A percentile compares a stretch with the other conserved stretches of the same genome.
Conservation (phyloP, 345 rosid species). For the Salix suchowensis region DNA sequence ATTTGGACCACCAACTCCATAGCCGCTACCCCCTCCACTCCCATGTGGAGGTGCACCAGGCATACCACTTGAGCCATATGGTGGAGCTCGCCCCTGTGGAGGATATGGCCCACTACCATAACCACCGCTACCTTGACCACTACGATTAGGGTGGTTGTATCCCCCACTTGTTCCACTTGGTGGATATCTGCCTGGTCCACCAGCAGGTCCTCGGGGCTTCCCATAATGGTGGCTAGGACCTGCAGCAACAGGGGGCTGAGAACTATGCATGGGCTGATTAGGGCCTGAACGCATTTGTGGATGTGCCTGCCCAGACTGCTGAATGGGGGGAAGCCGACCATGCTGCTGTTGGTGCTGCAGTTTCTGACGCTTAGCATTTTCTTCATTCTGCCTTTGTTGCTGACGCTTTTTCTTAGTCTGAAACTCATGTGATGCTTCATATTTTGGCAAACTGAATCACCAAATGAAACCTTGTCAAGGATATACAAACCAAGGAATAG, state of each 20-base stretch:
- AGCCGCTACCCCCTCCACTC: constrained; percentile 45
- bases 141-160: constrained; percentile 44
- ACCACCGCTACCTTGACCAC: constrained; percentile 58
- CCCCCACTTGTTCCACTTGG: constrained; percentile 57
- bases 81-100: constrained; percentile 73
- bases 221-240: constrained; percentile 71
- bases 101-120: constrained; percentile 73
- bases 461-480: neutral
- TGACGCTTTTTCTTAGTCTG: constrained; percentile 94
- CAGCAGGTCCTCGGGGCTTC: constrained; percentile 76
- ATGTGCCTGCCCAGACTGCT: constrained; percentile 77
- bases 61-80: constrained; percentile 62
- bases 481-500: neutral
- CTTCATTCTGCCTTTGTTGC: constrained; percentile 84
- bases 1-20: constrained; percentile 69
- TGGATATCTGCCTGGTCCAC: constrained; percentile 66
- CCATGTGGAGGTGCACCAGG: constrained; percentile 64
- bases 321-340: constrained; percentile 71
- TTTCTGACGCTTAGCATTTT: constrained; percentile 82
- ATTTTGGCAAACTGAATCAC: constrained; percentile 64
- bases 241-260: constrained; percentile 69
- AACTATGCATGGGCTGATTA: constrained; percentile 46
- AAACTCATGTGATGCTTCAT: constrained; percentile 94
- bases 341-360: constrained; percentile 80
- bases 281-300: constrained; percentile 52